Conservation (phyloP, 2,329 filamentous ascomycete genomes). For the Tolypocladium inflatum region DNA sequence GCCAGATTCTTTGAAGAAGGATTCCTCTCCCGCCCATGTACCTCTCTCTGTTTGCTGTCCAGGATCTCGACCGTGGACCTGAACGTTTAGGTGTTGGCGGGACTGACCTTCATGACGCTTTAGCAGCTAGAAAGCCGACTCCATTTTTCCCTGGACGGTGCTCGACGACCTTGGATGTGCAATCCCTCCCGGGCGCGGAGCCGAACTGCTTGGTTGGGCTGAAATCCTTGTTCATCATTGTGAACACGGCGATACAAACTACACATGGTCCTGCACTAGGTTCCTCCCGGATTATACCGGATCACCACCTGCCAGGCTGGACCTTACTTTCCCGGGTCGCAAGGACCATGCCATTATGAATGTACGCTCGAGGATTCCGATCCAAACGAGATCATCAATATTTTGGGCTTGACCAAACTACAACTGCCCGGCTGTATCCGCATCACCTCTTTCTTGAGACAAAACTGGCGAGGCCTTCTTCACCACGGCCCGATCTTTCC, state of each 20-base stretch:
- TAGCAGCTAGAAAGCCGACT: background rate
- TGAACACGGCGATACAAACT: background rate
- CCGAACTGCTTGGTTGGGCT: background rate
- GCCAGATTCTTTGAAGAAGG: constrained; percentile 32
- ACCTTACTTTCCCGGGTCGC: background rate
- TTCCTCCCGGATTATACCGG: background rate
- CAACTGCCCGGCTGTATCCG: background rate
- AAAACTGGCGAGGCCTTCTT: background rate
- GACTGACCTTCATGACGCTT: background rate
- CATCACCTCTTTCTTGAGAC: background rate
- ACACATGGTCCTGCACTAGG: background rate
- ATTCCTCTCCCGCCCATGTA: constrained; percentile 12
- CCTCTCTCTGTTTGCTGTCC: background rate
- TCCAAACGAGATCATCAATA: background rate
- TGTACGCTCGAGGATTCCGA: background rate
- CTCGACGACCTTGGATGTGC: background rate
- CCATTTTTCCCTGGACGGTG: background rate
- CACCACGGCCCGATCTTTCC: background rate
- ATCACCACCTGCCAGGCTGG: background rate
- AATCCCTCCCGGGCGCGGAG: background rate
- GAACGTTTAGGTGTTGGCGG: background rate
- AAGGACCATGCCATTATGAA: background rate
- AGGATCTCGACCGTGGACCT: background rate
- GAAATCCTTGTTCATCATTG: background rate
- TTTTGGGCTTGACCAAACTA: background rate